Base-by-base conservation (phyloP, 2,329 filamentous ascomycete genomes). In the Fusarium buharicum region DNA sequence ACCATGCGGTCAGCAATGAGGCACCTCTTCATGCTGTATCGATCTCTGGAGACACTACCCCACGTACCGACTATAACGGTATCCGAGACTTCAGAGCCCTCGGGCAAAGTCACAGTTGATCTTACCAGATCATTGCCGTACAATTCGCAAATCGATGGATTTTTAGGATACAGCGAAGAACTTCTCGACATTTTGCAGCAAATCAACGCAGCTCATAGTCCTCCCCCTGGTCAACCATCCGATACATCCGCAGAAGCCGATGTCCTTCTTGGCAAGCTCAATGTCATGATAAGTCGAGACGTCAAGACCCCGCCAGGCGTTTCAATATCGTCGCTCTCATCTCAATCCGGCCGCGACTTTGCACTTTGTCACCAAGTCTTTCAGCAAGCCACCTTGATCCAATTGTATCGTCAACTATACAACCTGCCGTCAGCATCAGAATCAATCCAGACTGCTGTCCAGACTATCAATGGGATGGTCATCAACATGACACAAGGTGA, bases 121-220 rank as follows among this genome's bases (percentile, higher is more conserved):
- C 3, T 22, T 0, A 18, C 16, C 1, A n/a, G 17, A 0, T 14
- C 24, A 1, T 12, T 41, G 1, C 18, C 20, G 0, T n/a, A 33
- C 4, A 34, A 24, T 0, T 14, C 61, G 3, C 62, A 59, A 6
- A 73, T 73, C 2, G 71, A 73, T n/a, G 71, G 71, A 0, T 73
- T 73, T 16, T 17, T 73, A 6, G 71, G 71, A 0, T 73, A 73
- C 4, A 72, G 68, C 6, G 68, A 72, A 24, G 71, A 73, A 13
- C 51, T 73, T 0, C 63, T 73, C 0, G 64, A 69, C 2, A 22
- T 73, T 1, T 4, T 73, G 1, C 67, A 70, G 2, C 54, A 70
- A 3, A 70, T 73, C 14, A 70, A 70, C 1, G 40, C 27, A 2
- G 31, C 39, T 0, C 28, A 59, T 22, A 27, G 8, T 3, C 4